Evolutionary conservation across 805 yeast species (phyloP).

Genomic region (Monosporozyma solicola): DNA sequence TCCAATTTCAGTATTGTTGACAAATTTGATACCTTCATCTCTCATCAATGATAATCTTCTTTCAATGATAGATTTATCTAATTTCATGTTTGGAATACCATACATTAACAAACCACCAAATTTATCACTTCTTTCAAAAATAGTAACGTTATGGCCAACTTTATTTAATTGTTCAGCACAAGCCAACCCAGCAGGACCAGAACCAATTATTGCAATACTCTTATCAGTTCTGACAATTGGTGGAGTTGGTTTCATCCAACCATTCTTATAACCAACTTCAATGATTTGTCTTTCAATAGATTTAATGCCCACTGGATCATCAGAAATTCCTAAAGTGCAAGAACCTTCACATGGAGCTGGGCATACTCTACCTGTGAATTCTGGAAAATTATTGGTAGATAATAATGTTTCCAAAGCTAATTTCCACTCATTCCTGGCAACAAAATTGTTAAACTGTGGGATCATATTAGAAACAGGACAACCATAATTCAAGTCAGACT

Average conservation of each 20-base stretch:
- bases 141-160: conserved; percentile 89
- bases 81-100: conserved; percentile 98
- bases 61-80: conserved; percentile 86
- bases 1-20: conserved; percentile 73
- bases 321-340: conserved; percentile 85
- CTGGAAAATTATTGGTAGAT: conserved; percentile 98
- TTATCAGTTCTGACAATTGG: conserved; percentile 79
- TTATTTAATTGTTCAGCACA: conserved; percentile 94
- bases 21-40: conserved; percentile 81
- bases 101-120: conserved; percentile 97
- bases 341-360: conserved; percentile 99
- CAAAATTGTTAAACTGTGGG: conserved; percentile 97
- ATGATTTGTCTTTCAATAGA: conserved; percentile 93
- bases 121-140: conserved; percentile 89
- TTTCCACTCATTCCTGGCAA: conserved; percentile 89
- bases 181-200: conserved; percentile 96
- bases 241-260: conserved; percentile 85
- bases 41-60: conserved; percentile 85
- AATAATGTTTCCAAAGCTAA: conserved; percentile 84
- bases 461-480: conserved; percentile 95
- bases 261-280: conserved; percentile 92
- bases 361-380: conserved; percentile 95
- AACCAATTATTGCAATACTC: conserved; percentile 79
- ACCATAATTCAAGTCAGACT: conserved; percentile 74
- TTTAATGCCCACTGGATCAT: conserved; percentile 93